phyloP scores from a whole-genome alignment of 1,284 basidiomycete species.

The Pseudozyma tsukubaensis region DNA sequence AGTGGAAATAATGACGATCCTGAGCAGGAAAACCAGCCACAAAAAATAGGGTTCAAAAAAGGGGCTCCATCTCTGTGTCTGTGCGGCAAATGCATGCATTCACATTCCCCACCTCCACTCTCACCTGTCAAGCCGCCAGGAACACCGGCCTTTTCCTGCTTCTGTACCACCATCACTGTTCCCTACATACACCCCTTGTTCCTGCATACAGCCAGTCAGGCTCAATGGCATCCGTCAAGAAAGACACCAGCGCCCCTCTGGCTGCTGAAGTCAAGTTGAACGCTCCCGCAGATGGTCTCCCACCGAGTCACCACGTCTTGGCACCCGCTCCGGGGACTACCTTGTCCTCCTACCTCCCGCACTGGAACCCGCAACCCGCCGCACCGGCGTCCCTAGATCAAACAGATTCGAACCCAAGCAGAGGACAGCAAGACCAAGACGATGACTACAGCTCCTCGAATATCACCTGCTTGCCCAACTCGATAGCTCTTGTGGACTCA shows the following conservation, averaged over 20 bases:
- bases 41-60: conserved; percentile 1
- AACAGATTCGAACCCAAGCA: no score
- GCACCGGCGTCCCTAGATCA: not conserved
- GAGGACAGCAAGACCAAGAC: not conserved
- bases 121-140: conserved; percentile 1
- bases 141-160: not conserved
- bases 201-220: not conserved
- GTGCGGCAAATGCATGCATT: conserved; percentile 6
- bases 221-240: not conserved
- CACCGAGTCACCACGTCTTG: conserved; percentile 47
- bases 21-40: conserved; percentile 1
- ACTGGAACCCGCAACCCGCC: conserved; percentile 39
- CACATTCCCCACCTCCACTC: conserved; percentile 7
- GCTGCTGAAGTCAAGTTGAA: conserved; percentile 20
- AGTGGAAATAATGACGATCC: not conserved
- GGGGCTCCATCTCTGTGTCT: not conserved
- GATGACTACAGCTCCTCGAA: conserved; percentile 1
- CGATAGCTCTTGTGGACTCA: conserved; percentile 28
- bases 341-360: conserved; percentile 44
- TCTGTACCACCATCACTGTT: not conserved
- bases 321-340: conserved; percentile 49
- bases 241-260: conserved; percentile 11
- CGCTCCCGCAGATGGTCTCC: conserved; percentile 17
- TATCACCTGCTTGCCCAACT: conserved; percentile 28
- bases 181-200: not conserved